Percentiles rank a stretch among this genome's conserved stretches.
These are phyloP conservation scores for Ascocoryne sarcoides DNA, from an alignment of 2,329 filamentous ascomycete genomes.

Conservation along the genomic window DNA sequence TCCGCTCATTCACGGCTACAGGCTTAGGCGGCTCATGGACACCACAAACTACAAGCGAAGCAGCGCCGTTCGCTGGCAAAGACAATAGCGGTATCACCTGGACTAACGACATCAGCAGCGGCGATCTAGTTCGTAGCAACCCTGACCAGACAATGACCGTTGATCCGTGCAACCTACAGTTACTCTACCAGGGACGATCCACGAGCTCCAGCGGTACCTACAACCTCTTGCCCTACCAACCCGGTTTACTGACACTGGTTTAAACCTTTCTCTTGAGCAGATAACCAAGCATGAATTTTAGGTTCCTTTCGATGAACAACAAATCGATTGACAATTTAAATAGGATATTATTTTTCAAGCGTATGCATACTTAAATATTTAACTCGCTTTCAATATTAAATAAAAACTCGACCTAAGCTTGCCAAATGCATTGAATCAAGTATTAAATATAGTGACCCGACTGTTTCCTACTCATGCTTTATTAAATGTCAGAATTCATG, in stretches of 20 bases:
- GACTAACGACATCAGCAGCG: conserved; percentile 60
- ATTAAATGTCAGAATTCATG: no score
- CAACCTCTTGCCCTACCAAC: conserved; percentile 42
- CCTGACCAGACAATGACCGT: conserved; percentile 54
- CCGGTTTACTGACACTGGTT: conserved; percentile 46
- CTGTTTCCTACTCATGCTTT: no score
- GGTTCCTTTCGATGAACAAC: no score
- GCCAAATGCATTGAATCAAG: no score
- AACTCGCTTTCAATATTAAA: no score
- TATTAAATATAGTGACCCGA: no score
- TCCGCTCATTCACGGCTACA: conserved; percentile 56
- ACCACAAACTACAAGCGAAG: conserved; percentile 44
- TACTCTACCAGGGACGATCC: conserved; percentile 52
- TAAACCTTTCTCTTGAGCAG: no score
- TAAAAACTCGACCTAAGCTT: no score
- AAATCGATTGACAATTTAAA: no score
- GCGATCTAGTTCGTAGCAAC: conserved; percentile 48
- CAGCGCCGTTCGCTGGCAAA: conserved; percentile 56
- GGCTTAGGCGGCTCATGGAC: conserved; percentile 51
- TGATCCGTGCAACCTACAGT: conserved; percentile 54
- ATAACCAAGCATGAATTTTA: no score
- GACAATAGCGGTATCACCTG: conserved; percentile 55
- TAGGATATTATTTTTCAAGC: no score
- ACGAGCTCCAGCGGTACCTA: conserved; percentile 39
- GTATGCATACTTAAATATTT: no score